Percentiles rank a stretch among this genome's conserved stretches.
These are phyloP conservation scores for Colletotrichum viniferum DNA, from an alignment of 2,329 filamentous ascomycete genomes.

Conservation along the genomic window DNA sequence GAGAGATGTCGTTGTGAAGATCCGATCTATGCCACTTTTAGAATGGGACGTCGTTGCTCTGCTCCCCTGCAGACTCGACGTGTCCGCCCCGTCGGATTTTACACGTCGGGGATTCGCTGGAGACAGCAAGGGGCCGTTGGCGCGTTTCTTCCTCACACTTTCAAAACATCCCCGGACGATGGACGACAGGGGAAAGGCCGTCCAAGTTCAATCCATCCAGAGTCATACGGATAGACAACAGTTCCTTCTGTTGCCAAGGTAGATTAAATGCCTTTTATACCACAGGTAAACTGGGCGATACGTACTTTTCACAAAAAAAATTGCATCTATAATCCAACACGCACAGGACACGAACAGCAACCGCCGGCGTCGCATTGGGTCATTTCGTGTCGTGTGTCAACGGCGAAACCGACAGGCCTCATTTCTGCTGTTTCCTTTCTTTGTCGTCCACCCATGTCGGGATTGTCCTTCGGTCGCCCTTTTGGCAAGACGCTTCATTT, in stretches of 20 bases:
- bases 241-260: not conserved
- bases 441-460: not conserved
- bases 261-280: not conserved
- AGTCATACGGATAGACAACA: not conserved
- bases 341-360: not conserved
- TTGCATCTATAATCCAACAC: not conserved
- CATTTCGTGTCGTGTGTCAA: conserved; percentile 8
- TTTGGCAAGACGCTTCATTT: conserved; percentile 12
- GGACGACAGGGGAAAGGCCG: not conserved
- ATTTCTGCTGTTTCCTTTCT: not conserved
- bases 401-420: conserved; percentile 3
- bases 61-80: conserved; percentile 4
- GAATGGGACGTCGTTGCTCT: not conserved
- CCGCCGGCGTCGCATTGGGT: conserved; percentile 4
- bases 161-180: conserved; percentile 15
- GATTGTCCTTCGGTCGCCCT: not conserved
- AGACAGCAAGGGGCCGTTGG: conserved; percentile 6
- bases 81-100: conserved; percentile 6
- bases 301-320: not conserved
- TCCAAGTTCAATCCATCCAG: not conserved
- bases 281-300: not conserved
- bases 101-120: not conserved
- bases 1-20: not conserved
- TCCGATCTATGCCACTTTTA: conserved; percentile 3
- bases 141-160: conserved; percentile 16